Evolutionary conservation across 768 basidiomycete genomes (phyloP), one percentile per base, ranked within the genome.

Genomic region (Lactifluus echinatus): DNA sequence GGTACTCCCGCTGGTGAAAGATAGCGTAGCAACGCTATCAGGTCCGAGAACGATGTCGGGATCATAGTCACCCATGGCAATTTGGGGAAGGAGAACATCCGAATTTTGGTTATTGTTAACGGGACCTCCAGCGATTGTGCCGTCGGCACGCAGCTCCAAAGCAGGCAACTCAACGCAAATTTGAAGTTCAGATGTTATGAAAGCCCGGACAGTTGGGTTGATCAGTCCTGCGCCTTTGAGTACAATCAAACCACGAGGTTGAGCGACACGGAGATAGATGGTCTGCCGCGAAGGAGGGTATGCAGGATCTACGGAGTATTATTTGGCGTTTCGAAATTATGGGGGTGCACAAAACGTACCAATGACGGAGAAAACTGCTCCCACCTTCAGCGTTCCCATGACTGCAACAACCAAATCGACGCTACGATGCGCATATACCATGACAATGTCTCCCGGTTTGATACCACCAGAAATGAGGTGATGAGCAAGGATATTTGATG

Each of bases 331-430:
- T 34, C 56, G 54, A 47, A 43, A 51, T n/a, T n/a, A n/a, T n/a
- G 42, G 31, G 46, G 6, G 51, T 39, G 48, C 15, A 40, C 34
- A 14, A 56, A 47, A 72, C 84, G 61, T 46, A 94, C 93, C 94
- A 45, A 98, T 95, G 59, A 99, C 96, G 45, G 90, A 94, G 74
- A 99, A 97, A 3, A 90, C 93, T 0, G 90, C 95, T 26, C 96
- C 96, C 3, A 89, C 91, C 72, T 97, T 97, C 61, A 98, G 78
- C 34, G 94, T 84, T 23, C 91, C 96, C 87, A 99, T 90, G 8
- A 98, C 93, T 5, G 95, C 94, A 3, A 98, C 89, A 2, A 96
- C 90, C 51, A 99, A 84, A 69, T 99, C 95, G 46, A 97, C 93
- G 63, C 90, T 92, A 33, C 96, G 82, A 66, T 96, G 85, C 2